Evolutionary conservation across 345 rosid species (phyloP).

Genomic region (Schrenkiella parvula): DNA sequence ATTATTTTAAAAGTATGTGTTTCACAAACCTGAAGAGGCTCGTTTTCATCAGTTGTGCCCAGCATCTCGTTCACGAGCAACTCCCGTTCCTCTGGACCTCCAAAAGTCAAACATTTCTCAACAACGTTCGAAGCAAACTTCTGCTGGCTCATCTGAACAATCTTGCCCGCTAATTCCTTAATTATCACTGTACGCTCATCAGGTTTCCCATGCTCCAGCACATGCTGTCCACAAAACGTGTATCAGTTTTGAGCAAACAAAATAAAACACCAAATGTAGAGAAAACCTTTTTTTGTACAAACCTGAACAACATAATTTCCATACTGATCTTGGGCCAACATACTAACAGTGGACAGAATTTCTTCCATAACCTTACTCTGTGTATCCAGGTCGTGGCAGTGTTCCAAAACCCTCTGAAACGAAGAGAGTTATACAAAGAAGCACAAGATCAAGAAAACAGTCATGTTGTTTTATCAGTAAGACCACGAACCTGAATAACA

Average conservation of each 20-base stretch:
- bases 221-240: slow-evolving; percentile 52
- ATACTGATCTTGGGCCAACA: slow-evolving; percentile 94
- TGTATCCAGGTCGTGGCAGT: slow-evolving; percentile 64
- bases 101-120: slow-evolving; percentile 84
- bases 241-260: not conserved
- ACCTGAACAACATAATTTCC: slow-evolving; percentile 99
- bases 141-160: slow-evolving; percentile 94
- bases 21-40: slow-evolving; percentile 84
- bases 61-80: slow-evolving; percentile 87
- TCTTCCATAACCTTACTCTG: slow-evolving; percentile 83
- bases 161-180: slow-evolving; percentile 67
- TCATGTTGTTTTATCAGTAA: not conserved
- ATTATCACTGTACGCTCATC: slow-evolving; percentile 76
- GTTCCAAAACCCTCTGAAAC: slow-evolving; percentile 82
- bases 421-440: not conserved
- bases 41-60: slow-evolving; percentile 86
- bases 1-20: not conserved
- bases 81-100: slow-evolving; percentile 66
- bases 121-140: slow-evolving; percentile 94
- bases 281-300: slow-evolving; percentile 12
- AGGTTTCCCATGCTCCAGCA: slow-evolving; percentile 88
- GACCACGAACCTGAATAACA: slow-evolving; percentile 66
- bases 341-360: slow-evolving; percentile 65
- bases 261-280: not conserved
- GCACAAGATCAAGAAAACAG: not conserved